These are phyloP conservation scores for Gloeostereum incarnatum DNA, from an alignment of 768 basidiomycete species.

Conservation along the genomic window DNA sequence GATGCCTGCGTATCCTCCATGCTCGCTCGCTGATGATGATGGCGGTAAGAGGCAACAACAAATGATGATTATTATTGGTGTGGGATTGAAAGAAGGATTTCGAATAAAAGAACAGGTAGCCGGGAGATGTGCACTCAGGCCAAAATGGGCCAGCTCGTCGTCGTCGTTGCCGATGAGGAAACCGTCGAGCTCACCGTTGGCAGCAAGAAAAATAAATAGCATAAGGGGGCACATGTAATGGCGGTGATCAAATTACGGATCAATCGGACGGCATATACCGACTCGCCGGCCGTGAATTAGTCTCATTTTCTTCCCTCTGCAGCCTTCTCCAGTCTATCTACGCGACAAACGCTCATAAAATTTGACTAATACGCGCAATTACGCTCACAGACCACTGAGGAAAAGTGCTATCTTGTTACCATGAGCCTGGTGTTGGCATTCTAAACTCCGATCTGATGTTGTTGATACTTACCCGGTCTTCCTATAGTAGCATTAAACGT, in stretches of 20 bases:
- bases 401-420: too few species aligned
- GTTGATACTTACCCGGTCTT: too few species aligned
- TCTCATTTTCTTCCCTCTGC: not conserved
- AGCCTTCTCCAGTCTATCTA: not conserved
- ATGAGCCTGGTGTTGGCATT: too few species aligned
- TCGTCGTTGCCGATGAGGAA: conserved; percentile 1
- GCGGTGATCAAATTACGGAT: conserved; percentile 6
- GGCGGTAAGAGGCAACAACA: conserved; percentile 1
- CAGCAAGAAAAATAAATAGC: conserved; percentile 1
- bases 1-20: conserved; percentile 33
- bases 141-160: too few species aligned
- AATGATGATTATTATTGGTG: not conserved
- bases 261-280: too few species aligned
- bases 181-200: not conserved
- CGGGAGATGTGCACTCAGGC: not conserved
- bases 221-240: conserved; percentile 6
- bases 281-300: too few species aligned
- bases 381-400: too few species aligned
- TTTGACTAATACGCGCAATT: too few species aligned
- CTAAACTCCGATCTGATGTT: too few species aligned
- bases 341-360: too few species aligned
- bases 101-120: not conserved
- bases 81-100: not conserved
- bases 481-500: too few species aligned
- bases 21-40: conserved; percentile 23